A percentile compares a stretch with the other conserved stretches of the same genome.
Evolutionary conservation across 2,329 filamentous ascomycete genomes (phyloP).

Genomic region (Hypoxylon sp.): DNA sequence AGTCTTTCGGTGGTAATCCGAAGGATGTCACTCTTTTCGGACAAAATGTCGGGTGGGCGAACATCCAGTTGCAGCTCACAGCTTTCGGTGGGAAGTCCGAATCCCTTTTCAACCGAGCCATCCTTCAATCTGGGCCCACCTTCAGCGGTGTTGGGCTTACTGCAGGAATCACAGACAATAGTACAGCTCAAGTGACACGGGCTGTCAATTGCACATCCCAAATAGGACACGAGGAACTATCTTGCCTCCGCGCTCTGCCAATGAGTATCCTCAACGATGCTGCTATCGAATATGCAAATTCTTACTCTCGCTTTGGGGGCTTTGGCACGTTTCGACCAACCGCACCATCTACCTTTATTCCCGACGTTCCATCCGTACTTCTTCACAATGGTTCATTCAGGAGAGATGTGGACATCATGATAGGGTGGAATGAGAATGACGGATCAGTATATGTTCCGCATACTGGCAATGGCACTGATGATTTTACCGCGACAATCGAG

Average conservation of each 20-base stretch:
- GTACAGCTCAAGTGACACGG: not conserved
- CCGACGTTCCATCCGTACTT: not conserved
- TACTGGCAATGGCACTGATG: not conserved
- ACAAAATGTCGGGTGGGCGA: not conserved
- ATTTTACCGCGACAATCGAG: not conserved
- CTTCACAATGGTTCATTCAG: not conserved
- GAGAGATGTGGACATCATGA: not conserved
- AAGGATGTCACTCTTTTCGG: not conserved
- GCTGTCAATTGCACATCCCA: not conserved
- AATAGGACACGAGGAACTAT: not conserved
- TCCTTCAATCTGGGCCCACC: not conserved
- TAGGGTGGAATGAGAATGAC: not conserved
- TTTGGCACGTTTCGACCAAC: not conserved
- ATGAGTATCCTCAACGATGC: not conserved
- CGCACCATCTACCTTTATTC: not conserved
- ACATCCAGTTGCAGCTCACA: not conserved
- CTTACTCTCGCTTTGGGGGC: not conserved
- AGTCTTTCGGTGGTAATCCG: not conserved
- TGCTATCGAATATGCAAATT: not conserved
- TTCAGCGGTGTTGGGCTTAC: conserved; percentile 1
- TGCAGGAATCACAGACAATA: not conserved
- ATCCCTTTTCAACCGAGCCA: conserved; percentile 6
- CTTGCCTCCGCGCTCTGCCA: not conserved
- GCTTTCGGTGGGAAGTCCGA: not conserved
- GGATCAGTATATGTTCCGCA: not conserved